Percentiles rank a stretch among this genome's conserved stretches.
phyloP scores from a whole-genome alignment of 371 early-diverging fungal species.

The Amoeboaphelidium occidentale region DNA sequence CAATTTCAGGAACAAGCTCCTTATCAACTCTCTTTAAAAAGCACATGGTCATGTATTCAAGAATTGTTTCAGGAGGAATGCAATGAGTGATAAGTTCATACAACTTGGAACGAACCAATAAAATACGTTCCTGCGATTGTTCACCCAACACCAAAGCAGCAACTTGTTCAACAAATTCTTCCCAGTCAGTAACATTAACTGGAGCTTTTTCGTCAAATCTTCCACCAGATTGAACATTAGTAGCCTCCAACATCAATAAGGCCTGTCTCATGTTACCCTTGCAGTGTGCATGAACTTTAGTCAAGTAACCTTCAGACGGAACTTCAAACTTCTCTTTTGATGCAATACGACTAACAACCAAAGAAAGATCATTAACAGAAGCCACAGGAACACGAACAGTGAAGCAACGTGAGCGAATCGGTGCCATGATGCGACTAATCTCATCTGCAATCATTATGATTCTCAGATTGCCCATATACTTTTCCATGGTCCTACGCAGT shows the following conservation, averaged over 20 bases:
- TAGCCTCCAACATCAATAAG: slow-evolving; percentile 65
- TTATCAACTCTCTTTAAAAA: neutral
- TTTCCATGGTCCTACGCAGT: slow-evolving; percentile 97
- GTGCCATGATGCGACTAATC: slow-evolving; percentile 75
- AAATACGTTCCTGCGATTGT: slow-evolving; percentile 44
- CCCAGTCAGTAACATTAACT: slow-evolving; percentile 56
- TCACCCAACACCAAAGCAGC: slow-evolving; percentile 37
- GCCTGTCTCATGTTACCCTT: slow-evolving; percentile 77
- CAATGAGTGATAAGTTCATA: slow-evolving; percentile 73
- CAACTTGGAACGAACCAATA: slow-evolving; percentile 41
- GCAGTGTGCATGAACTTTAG: slow-evolving; percentile 5
- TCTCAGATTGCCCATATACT: slow-evolving; percentile 78
- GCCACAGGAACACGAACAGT: slow-evolving; percentile 74
- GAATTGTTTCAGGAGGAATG: slow-evolving; percentile 55
- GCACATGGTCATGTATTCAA: slow-evolving; percentile 35
- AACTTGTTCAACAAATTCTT: slow-evolving; percentile 38
- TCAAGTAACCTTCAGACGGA: neutral
- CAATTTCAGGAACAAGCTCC: neutral
- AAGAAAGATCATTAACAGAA: slow-evolving; percentile 28
- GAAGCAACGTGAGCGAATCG: slow-evolving; percentile 87
- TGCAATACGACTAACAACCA: slow-evolving; percentile 2
- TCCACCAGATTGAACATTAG: slow-evolving; percentile 28
- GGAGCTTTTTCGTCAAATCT: neutral
- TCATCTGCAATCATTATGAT: slow-evolving; percentile 80
- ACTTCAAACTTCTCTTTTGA: neutral